phyloP scores from a whole-genome alignment of 768 basidiomycete species.

The Termitomyces sp. region DNA sequence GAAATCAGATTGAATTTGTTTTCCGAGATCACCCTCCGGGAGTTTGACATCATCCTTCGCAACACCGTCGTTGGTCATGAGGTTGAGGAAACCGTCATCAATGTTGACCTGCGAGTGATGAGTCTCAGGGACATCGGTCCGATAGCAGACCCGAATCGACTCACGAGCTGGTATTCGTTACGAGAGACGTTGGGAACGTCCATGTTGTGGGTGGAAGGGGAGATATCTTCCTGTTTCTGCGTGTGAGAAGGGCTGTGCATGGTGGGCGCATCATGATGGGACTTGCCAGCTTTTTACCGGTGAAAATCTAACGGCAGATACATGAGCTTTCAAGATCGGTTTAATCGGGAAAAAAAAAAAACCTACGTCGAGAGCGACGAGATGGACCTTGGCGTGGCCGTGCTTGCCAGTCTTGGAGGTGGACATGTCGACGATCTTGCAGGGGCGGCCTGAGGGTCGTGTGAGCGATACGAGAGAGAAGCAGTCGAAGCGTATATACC shows the following conservation, averaged over 20 bases:
- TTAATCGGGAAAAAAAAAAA: not conserved
- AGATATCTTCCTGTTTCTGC: slow-evolving; percentile 76
- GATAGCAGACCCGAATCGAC: slow-evolving; percentile 13
- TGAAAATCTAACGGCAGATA: slow-evolving; percentile 75
- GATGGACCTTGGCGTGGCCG: slow-evolving; percentile 99
- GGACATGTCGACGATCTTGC: slow-evolving; percentile 99
- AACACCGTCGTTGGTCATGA: slow-evolving; percentile 76
- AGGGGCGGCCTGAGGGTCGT: slow-evolving; percentile 63
- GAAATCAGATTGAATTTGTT: slow-evolving; percentile 61
- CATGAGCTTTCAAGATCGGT: slow-evolving; percentile 8
- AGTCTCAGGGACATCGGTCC: slow-evolving; percentile 7
- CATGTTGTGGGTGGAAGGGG: slow-evolving; percentile 99
- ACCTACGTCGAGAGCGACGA: slow-evolving; percentile 93
- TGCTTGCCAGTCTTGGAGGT: slow-evolving; percentile 99
- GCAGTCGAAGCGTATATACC: slow-evolving; percentile 28
- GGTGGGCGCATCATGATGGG: slow-evolving; percentile 8
- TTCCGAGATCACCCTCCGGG: slow-evolving; percentile 81
- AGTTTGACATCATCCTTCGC: slow-evolving; percentile 93
- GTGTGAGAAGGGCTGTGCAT: not conserved
- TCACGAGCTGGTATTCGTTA: slow-evolving; percentile 86
- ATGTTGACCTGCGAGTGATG: slow-evolving; percentile 59
- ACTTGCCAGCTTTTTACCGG: slow-evolving; percentile 90
- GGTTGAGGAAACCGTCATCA: slow-evolving; percentile 93
- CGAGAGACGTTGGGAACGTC: slow-evolving; percentile 94
- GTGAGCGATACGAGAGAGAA: not conserved